These are phyloP conservation scores for Sporothrix mexicana DNA, from an alignment of 2,329 filamentous ascomycete genomes.

Conservation along the genomic window DNA sequence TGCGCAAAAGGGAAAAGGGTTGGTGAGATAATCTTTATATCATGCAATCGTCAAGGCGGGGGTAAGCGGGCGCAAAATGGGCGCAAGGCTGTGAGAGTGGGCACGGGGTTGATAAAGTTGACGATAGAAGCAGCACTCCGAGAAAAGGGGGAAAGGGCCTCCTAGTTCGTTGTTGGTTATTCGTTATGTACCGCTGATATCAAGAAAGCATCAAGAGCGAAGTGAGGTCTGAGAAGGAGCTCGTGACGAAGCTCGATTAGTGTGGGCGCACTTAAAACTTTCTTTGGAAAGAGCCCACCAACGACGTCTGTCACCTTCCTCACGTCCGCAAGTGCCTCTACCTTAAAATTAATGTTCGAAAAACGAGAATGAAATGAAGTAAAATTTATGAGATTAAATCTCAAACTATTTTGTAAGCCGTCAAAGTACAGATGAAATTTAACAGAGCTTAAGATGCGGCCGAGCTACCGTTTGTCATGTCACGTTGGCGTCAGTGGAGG, in stretches of 20 bases:
- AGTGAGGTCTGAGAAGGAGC: not conserved
- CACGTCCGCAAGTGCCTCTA: not conserved
- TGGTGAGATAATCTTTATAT: not conserved
- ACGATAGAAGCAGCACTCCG: not conserved
- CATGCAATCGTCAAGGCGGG: not conserved
- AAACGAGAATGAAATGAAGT: no score
- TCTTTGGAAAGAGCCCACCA: not conserved
- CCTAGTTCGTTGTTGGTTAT: not conserved
- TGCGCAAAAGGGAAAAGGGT: not conserved
- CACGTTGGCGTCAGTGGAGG: not conserved
- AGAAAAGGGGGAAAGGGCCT: no score
- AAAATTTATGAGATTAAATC: not conserved
- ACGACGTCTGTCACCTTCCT: not conserved
- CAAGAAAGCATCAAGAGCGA: not conserved
- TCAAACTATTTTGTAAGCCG: no score
- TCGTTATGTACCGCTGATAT: not conserved
- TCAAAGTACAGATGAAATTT: not conserved
- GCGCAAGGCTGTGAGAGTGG: not conserved
- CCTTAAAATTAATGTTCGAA: not conserved
- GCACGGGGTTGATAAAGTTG: not conserved
- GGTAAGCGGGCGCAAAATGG: not conserved
- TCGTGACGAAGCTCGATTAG: conserved; percentile 8
- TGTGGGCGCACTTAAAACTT: not conserved
- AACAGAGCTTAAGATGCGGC: not conserved
- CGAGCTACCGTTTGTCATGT: not conserved